phyloP scores from a whole-genome alignment of 306 rosid species.

The Astragalus membranaceus region DNA sequence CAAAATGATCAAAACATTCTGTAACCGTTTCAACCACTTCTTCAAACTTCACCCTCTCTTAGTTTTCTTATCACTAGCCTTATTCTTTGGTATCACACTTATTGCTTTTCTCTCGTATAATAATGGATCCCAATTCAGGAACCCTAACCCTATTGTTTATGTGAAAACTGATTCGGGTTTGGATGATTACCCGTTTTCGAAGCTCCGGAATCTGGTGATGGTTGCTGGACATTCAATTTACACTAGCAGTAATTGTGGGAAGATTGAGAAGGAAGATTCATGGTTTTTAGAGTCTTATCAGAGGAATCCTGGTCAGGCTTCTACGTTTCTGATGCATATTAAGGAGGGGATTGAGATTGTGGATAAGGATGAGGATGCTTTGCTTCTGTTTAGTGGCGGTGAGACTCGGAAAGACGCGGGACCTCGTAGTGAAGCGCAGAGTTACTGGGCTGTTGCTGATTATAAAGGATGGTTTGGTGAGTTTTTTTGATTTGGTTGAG shows the following conservation, averaged over 20 bases:
- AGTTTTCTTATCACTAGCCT: conserved; percentile 32
- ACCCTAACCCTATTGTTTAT: conserved; percentile 15
- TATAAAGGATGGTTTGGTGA: conserved; percentile 84
- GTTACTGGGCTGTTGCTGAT: conserved; percentile 93
- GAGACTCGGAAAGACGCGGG: conserved; percentile 88
- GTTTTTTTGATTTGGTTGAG: conserved; percentile 20
- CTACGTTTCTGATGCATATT: conserved; percentile 71
- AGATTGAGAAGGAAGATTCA: conserved; percentile 77
- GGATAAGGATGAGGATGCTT: conserved; percentile 50
- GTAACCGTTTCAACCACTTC: conserved; percentile 43
- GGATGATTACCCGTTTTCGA: conserved; percentile 46
- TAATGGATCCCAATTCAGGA: conserved; percentile 29
- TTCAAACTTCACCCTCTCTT: conserved; percentile 60
- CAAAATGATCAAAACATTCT: conserved; percentile 64
- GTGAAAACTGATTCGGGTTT: conserved; percentile 19
- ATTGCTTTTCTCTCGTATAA: conserved; percentile 44
- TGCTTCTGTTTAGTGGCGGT: conserved; percentile 93
- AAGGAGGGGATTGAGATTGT: conserved; percentile 51
- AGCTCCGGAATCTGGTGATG: conserved; percentile 76
- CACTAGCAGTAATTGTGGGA: conserved; percentile 70
- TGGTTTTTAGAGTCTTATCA: conserved; percentile 95
- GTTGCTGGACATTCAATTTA: conserved; percentile 96
- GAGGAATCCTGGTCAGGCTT: conserved; percentile 86
- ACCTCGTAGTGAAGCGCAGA: conserved; percentile 95
- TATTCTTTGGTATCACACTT: conserved; percentile 47